Percentiles rank a stretch among this genome's conserved stretches.
Evolutionary conservation across 441 rosid genomes (phyloP).

Genomic region (Eruca vesicaria): DNA sequence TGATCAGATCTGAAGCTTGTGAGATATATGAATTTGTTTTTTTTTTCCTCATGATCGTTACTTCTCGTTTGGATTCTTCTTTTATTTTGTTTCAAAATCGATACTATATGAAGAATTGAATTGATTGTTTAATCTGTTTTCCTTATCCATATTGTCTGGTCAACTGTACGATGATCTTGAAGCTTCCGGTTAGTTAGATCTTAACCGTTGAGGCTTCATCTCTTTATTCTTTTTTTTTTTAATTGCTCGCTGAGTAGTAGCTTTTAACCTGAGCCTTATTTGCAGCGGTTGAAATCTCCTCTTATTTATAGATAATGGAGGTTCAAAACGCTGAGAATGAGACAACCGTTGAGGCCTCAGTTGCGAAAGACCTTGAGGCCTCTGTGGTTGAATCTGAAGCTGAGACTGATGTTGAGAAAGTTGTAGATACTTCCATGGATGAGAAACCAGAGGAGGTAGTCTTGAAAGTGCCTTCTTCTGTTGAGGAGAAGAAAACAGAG

Average conservation of each 20-base stretch:
- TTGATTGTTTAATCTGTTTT: background rate
- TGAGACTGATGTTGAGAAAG: background rate
- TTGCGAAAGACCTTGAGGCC: constrained; percentile 13
- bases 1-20: background rate
- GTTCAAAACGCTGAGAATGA: background rate
- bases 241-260: constrained; percentile 1
- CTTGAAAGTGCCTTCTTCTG: background rate
- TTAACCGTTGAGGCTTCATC: background rate
- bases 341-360: constrained; percentile 15
- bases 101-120: background rate
- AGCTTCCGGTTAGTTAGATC: background rate
- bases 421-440: constrained; percentile 3
- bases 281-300: constrained; percentile 22
- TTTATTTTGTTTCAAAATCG: background rate
- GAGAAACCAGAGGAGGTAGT: background rate
- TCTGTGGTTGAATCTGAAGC: background rate
- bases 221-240: background rate
- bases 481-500: constrained; percentile 11
- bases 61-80: background rate
- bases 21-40: background rate
- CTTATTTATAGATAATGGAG: constrained; percentile 16
- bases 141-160: background rate
- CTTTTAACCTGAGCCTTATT: too few species aligned
- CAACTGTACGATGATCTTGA: background rate
- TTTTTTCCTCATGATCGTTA: background rate